phyloP scores from a whole-genome alignment of 2,329 filamentous ascomycete species.

The Diplocarpon mali region DNA sequence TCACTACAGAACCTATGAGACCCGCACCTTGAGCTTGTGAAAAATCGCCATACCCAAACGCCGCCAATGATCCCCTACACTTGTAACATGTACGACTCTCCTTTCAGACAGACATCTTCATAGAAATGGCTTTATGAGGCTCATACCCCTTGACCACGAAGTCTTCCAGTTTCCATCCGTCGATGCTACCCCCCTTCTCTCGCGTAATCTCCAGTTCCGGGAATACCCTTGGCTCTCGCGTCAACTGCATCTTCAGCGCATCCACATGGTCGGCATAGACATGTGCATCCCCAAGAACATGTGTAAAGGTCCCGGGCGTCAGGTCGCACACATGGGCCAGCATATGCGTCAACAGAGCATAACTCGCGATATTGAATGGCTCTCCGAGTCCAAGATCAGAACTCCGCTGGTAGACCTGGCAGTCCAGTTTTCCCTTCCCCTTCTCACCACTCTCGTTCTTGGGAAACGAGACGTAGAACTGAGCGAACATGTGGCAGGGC shows the following conservation, averaged over 20 bases:
- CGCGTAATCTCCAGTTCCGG: constrained; percentile 64
- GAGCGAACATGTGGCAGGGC: constrained; percentile 95
- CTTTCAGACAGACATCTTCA: constrained; percentile 85
- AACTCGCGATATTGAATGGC: constrained; percentile 94
- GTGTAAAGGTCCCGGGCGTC: constrained; percentile 75
- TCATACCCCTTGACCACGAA: constrained; percentile 82
- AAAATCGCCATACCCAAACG: too few species aligned
- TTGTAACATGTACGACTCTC: too few species aligned
- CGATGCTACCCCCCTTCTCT: constrained; percentile 62
- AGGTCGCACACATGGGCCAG: constrained; percentile 78
- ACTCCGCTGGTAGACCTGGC: constrained; percentile 82
- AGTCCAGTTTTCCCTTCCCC: constrained; percentile 63
- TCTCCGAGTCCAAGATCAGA: constrained; percentile 95
- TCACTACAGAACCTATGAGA: too few species aligned
- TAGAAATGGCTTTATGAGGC: constrained; percentile 82
- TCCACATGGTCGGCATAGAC: constrained; percentile 90
- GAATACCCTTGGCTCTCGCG: constrained; percentile 70
- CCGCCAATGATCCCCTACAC: too few species aligned
- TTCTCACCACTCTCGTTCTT: constrained; percentile 25
- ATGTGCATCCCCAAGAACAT: constrained; percentile 98
- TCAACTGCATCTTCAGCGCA: constrained; percentile 69
- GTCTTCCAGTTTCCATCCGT: constrained; percentile 83
- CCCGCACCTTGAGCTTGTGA: too few species aligned
- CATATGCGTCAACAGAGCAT: constrained; percentile 92
- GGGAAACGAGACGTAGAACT: constrained; percentile 50